phyloP scores from a whole-genome alignment of 129 eudicot species.

The Flaveria sonorensis region DNA sequence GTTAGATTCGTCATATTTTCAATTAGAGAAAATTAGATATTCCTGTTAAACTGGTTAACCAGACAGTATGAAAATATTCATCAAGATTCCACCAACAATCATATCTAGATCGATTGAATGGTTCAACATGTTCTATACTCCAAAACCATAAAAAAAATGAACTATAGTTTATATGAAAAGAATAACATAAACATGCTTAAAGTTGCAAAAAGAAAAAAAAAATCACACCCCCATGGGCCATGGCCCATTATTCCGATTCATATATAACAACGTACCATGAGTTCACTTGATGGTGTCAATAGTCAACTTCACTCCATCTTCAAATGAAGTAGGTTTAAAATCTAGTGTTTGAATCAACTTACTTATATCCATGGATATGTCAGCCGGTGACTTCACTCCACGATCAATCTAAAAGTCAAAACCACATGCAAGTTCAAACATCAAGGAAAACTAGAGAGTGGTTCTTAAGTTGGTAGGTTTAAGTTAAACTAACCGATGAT shows the following conservation, averaged over 20 bases:
- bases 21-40: no score
- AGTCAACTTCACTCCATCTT: conserved; percentile 73
- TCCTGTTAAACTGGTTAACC: no score
- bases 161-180: no score
- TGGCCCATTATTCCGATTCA: neutral
- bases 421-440: neutral
- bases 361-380: conserved; percentile 85
- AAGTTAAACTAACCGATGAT: conserved; percentile 57
- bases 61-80: no score
- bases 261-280: conserved; percentile 19
- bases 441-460: neutral
- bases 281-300: conserved; percentile 52
- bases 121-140: no score
- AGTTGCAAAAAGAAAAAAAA: neutral
- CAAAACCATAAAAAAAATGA: no score
- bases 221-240: neutral
- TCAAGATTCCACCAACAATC: no score
- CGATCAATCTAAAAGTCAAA: conserved; percentile 67
- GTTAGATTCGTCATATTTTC: no score
- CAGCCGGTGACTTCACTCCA: conserved; percentile 88
- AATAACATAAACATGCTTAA: neutral
- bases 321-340: conserved; percentile 56
- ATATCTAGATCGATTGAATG: no score
- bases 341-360: conserved; percentile 58
- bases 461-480: neutral